Evolutionary conservation across 2,329 filamentous ascomycete genomes (phyloP).

Genomic region (Sporothrix euskadiensis): DNA sequence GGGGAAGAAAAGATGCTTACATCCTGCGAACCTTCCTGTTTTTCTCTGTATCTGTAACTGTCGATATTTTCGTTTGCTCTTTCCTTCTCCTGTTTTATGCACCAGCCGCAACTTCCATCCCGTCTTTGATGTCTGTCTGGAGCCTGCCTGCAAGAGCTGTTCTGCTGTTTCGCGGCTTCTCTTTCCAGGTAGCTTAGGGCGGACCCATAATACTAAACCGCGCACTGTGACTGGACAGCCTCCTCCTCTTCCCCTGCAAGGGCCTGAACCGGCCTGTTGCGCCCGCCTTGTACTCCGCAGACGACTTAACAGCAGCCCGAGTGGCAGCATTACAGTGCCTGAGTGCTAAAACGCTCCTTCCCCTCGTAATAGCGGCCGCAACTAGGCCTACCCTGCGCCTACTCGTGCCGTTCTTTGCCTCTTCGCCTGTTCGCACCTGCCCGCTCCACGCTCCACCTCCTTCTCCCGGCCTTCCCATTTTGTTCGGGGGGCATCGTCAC

Average conservation of each 20-base stretch:
- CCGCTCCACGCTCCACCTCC: slow-evolving; percentile 5
- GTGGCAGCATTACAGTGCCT: not conserved
- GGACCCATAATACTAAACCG: slow-evolving; percentile 8
- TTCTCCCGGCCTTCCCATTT: slow-evolving; percentile 2
- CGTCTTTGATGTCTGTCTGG: not conserved
- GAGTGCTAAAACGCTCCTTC: not conserved
- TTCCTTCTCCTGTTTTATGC: not conserved
- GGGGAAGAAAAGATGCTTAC: not conserved
- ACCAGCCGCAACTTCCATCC: slow-evolving; percentile 12
- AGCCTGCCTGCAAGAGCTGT: not conserved
- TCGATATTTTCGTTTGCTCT: not conserved
- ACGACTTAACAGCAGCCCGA: not conserved
- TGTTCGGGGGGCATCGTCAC: not conserved
- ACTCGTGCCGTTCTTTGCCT: slow-evolving; percentile 12
- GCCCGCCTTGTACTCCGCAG: not conserved
- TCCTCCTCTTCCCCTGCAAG: not conserved
- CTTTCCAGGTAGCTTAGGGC: not conserved
- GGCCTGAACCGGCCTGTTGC: slow-evolving; percentile 7
- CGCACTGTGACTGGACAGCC: slow-evolving; percentile 20
- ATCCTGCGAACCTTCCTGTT: not conserved
- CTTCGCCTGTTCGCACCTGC: slow-evolving; percentile 13
- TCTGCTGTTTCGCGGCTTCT: not conserved
- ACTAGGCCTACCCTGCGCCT: slow-evolving; percentile 13
- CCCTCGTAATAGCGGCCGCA: not conserved
- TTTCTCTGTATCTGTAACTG: not conserved